These are phyloP conservation scores for Heracleum sosnowskyi DNA, from an alignment of 129 eudicot genomes.

Conservation along the genomic window DNA sequence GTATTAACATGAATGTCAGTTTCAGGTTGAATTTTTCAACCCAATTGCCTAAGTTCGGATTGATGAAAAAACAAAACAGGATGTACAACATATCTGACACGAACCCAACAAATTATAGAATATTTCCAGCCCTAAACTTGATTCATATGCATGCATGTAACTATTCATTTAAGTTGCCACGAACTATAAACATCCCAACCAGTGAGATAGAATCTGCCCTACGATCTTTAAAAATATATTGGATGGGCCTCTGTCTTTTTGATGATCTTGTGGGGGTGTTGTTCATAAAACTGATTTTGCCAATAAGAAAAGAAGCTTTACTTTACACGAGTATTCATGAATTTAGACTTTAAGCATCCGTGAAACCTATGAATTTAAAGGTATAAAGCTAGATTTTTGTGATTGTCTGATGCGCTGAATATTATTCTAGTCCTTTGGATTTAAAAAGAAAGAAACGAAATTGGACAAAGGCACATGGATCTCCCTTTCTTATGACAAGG, in stretches of 20 bases:
- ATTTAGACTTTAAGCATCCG: not conserved
- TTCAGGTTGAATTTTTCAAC: too few relatives aligned
- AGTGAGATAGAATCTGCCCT: not conserved
- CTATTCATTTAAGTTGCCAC: not conserved
- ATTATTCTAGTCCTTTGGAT: not conserved
- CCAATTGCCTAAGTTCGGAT: too few relatives aligned
- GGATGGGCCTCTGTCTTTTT: not conserved
- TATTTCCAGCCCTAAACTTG: not conserved
- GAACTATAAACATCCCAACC: not conserved
- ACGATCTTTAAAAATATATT: too few relatives aligned
- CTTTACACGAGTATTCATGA: not conserved
- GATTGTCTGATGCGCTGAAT: not conserved
- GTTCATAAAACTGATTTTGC: not conserved
- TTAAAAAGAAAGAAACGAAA: not conserved
- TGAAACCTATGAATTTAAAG: not conserved
- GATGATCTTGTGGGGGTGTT: not conserved
- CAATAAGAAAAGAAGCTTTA: not conserved
- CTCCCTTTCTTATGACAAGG: not conserved
- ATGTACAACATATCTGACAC: too few relatives aligned
- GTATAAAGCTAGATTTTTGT: not conserved
- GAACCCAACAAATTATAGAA: too few relatives aligned
- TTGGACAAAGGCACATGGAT: slow-evolving; percentile 1
- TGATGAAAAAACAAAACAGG: too few relatives aligned
- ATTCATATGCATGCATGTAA: not conserved
- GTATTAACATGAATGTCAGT: too few relatives aligned